These are phyloP conservation scores for Cladosporium sp. DNA, from an alignment of 2,329 filamentous ascomycete genomes.

Conservation along the genomic window DNA sequence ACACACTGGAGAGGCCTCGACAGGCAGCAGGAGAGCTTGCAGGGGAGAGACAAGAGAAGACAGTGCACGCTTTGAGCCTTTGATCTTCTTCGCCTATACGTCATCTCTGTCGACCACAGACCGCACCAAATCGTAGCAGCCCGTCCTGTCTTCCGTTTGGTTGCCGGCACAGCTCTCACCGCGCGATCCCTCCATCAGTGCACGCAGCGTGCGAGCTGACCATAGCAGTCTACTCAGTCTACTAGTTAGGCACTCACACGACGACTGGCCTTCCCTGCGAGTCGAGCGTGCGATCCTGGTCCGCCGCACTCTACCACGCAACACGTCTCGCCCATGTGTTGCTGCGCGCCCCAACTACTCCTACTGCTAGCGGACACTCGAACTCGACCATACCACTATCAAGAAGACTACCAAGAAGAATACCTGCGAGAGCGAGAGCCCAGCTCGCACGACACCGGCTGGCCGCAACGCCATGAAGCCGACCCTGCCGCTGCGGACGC, in stretches of 20 bases:
- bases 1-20: too few relatives aligned
- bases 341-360: slow-evolving; percentile 6
- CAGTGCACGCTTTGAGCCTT: background rate
- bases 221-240: background rate
- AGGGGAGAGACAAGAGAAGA: too few relatives aligned
- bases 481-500: slow-evolving; percentile 10
- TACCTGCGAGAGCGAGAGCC: too few relatives aligned
- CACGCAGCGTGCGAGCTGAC: background rate
- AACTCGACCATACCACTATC: background rate
- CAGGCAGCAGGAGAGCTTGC: too few relatives aligned
- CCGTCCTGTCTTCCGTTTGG: too few relatives aligned
- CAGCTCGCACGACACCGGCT: slow-evolving; percentile 11
- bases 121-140: background rate
- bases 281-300: background rate
- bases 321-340: slow-evolving; percentile 12
- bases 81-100: background rate
- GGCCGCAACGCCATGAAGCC: slow-evolving; percentile 15
- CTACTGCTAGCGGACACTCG: background rate
- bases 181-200: background rate
- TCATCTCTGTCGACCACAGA: background rate
- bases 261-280: background rate
- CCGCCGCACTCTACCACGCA: background rate
- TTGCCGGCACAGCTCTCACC: slow-evolving; percentile 1
- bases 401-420: too few relatives aligned
- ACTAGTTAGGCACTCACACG: background rate